Evolutionary conservation across 306 rosid genomes (phyloP).

Genomic region (Carpinus viminea): DNA sequence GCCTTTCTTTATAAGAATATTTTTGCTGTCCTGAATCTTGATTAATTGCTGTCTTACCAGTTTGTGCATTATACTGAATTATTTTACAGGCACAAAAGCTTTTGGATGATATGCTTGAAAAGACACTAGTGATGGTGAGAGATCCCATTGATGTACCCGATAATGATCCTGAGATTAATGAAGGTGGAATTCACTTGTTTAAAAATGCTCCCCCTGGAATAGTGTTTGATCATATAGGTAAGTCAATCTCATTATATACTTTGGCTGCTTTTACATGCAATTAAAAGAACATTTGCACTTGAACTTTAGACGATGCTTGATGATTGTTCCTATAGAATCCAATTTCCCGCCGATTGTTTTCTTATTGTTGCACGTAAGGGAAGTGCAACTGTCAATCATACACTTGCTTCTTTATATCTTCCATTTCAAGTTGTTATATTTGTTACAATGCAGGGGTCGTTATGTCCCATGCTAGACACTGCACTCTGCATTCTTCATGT

Average conservation of each 20-base stretch:
- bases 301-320: constrained; percentile 24
- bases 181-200: constrained; percentile 71
- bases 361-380: constrained; percentile 14
- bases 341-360: constrained; percentile 23
- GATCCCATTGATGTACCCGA: constrained; percentile 34
- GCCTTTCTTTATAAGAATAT: neutral
- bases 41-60: neutral
- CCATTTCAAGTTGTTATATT: neutral
- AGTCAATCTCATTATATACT: constrained; percentile 28
- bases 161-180: constrained; percentile 46
- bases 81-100: constrained; percentile 73
- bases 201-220: constrained; percentile 74
- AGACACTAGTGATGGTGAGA: constrained; percentile 60
- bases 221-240: constrained; percentile 68
- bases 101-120: constrained; percentile 69
- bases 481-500: constrained; percentile 16
- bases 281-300: constrained; percentile 1
- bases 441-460: neutral
- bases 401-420: constrained; percentile 19
- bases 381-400: neutral
- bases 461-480: constrained; percentile 17
- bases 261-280: constrained; percentile 4
- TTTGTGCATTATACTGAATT: constrained; percentile 14
- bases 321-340: constrained; percentile 20
- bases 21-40: neutral